Base-by-base conservation (phyloP, 768 basidiomycete species). In the Russula griseocarnosa region DNA sequence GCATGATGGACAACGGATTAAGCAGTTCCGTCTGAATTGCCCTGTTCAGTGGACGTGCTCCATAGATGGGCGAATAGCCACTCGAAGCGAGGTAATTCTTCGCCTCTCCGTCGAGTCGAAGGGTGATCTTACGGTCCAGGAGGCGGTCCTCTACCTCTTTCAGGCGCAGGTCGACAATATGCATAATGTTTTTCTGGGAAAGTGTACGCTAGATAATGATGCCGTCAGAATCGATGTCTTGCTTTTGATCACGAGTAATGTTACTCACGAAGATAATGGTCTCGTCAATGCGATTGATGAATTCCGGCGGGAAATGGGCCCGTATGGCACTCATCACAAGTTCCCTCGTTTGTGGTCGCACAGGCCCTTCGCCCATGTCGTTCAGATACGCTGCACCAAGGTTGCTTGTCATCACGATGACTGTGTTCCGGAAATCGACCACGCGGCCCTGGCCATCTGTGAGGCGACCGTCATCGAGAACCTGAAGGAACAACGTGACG, bases 331-430 rank as follows among this genome's bases (percentile, higher is more conserved):
- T 79, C 83, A 92, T 86, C 53, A 98, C 94, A 55, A 88, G 74
- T 38, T 81, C 72, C 64, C 79, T 81, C 5, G 88, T 88, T 55
- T 80, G 75, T 0, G 81, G 72, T 22, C 77, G 83, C 56, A 96
- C 84, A 0, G 83, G 79, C 5, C 91, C 91, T 64, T 87, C 84
- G 3, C 81, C 81, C 79, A 88, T 82, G 55, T 92, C 91, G 61
- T 88, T 84, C 53, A 92, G 79, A 75, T 82, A 89, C 24, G 80
- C 78, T 6, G 90, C 88, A 50, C 92, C 94, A 22, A 96, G 81
- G 72, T 98, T 98, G 55, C 91, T 93, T 5, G 94, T 96, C 86
- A 96, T 90, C 75, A 94, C 90, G 73, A 96, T 92, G 71, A 96
- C 90, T 1, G 92, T 92, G 73, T 94, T 95, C 62, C 86, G 81